Evolutionary conservation across 2,329 filamentous ascomycete genomes (phyloP).

Genomic region (Chalaropsis ovoidea): DNA sequence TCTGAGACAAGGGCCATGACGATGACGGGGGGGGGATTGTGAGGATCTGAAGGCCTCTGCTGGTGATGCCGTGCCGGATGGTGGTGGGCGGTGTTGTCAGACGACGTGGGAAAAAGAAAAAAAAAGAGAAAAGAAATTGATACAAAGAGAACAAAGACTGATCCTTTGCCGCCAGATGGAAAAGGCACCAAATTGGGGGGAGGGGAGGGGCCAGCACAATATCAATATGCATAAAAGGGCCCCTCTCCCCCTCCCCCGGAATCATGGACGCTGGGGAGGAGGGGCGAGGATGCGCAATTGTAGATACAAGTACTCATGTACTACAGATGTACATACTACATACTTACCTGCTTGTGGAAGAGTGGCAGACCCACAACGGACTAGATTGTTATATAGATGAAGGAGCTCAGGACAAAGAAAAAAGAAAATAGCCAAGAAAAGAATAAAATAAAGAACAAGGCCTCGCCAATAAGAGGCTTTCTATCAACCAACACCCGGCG

Average conservation of each 20-base stretch:
- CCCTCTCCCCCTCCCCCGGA: background rate
- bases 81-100: background rate
- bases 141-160: background rate
- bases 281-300: background rate
- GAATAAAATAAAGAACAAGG: too few species aligned
- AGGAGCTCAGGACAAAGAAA: too few species aligned
- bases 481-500: too few species aligned
- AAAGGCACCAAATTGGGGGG: background rate
- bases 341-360: too few species aligned
- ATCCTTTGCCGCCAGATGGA: background rate
- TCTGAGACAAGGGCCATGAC: conserved; percentile 34
- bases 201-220: background rate
- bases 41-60: background rate
- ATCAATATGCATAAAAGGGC: background rate
- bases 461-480: too few species aligned
- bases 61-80: background rate
- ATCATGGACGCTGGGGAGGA: too few species aligned
- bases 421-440: background rate
- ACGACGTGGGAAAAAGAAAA: background rate
- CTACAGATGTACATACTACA: background rate
- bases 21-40: background rate
- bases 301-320: background rate
- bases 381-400: too few species aligned
- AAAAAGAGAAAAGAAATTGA: background rate
- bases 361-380: too few species aligned